Percentiles rank a stretch among this genome's conserved stretches.
Conservation (phyloP, 306 rosid genomes). For the Corylus avellana region DNA sequence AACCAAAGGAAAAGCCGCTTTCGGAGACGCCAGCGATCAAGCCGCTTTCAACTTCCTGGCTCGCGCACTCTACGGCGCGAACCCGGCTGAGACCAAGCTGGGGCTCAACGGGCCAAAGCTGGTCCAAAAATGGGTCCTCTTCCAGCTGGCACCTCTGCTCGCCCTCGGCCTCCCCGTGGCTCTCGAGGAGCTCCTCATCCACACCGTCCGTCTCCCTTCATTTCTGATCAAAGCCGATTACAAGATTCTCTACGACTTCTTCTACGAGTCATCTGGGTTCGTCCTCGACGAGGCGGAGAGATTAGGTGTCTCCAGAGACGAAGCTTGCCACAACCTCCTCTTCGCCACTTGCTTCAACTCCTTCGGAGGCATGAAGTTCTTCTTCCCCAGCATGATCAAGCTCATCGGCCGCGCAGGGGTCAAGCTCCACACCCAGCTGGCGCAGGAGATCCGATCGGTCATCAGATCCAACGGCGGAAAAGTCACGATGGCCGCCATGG, state of each 20-base stretch:
- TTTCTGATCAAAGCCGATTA: conserved; percentile 62
- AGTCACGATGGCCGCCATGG: conserved; percentile 71
- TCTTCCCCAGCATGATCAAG: conserved; percentile 63
- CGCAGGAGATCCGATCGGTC: conserved; percentile 61
- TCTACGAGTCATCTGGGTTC: conserved; percentile 48
- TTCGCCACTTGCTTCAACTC: conserved; percentile 92
- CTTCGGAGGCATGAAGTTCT: conserved; percentile 71
- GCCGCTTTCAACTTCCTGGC: conserved; percentile 75
- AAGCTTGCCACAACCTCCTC: conserved; percentile 82
- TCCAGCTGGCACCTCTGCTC: conserved; percentile 62
- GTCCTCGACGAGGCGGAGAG: conserved; percentile 71
- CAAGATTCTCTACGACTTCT: conserved; percentile 68
- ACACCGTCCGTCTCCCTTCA: conserved; percentile 61
- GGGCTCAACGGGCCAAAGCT: conserved; percentile 65
- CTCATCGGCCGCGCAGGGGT: conserved; percentile 66
- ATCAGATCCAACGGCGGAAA: conserved; percentile 60
- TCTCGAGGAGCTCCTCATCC: conserved; percentile 59
- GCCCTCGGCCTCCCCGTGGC: conserved; percentile 63
- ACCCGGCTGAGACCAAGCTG: conserved; percentile 56
- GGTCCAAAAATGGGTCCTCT: conserved; percentile 57
- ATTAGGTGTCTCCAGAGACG: conserved; percentile 66
- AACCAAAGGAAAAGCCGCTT: conserved; percentile 48
- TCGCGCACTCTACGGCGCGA: conserved; percentile 44
- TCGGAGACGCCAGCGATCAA: conserved; percentile 55
- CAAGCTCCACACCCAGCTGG: conserved; percentile 56